These are phyloP conservation scores for Pascua sp. DNA, from an alignment of 1,284 basidiomycete species.

Conservation along the genomic window DNA sequence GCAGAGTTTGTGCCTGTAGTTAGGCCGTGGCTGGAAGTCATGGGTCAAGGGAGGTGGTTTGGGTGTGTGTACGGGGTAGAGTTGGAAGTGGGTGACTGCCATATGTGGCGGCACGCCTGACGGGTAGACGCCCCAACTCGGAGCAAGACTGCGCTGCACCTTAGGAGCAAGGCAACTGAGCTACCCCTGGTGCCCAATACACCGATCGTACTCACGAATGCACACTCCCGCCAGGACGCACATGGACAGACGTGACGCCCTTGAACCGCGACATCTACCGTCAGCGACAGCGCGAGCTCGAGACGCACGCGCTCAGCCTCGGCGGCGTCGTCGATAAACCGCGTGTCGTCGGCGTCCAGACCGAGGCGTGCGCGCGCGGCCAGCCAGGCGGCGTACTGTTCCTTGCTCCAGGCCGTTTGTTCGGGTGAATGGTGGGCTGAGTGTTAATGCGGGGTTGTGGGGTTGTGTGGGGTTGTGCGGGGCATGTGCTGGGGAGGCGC, in stretches of 20 bases:
- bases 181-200: too few relatives aligned
- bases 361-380: conserved; percentile 18
- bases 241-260: conserved; percentile 19
- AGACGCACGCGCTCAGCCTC: conserved; percentile 32
- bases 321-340: conserved; percentile 25
- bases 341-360: conserved; percentile 14
- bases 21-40: background rate
- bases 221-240: conserved; percentile 22
- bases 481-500: too few relatives aligned
- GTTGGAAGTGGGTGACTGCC: too few relatives aligned
- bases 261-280: conserved; percentile 17
- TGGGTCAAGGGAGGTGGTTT: too few relatives aligned
- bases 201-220: conserved; percentile 18
- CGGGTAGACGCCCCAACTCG: too few relatives aligned
- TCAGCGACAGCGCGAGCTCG: too few relatives aligned
- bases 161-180: too few relatives aligned
- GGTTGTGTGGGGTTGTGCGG: too few relatives aligned
- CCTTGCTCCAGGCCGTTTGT: conserved; percentile 10
- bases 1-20: conserved; percentile 28
- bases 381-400: conserved; percentile 19
- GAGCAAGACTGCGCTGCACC: too few relatives aligned
- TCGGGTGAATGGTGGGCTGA: conserved; percentile 18
- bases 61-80: too few relatives aligned
- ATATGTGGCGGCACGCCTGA: too few relatives aligned
- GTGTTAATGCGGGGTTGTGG: conserved; percentile 2